A percentile compares a stretch with the other conserved stretches of the same genome.
These are phyloP conservation scores for Xerocomellus intermedius DNA, from an alignment of 768 basidiomycete species.

Conservation along the genomic window DNA sequence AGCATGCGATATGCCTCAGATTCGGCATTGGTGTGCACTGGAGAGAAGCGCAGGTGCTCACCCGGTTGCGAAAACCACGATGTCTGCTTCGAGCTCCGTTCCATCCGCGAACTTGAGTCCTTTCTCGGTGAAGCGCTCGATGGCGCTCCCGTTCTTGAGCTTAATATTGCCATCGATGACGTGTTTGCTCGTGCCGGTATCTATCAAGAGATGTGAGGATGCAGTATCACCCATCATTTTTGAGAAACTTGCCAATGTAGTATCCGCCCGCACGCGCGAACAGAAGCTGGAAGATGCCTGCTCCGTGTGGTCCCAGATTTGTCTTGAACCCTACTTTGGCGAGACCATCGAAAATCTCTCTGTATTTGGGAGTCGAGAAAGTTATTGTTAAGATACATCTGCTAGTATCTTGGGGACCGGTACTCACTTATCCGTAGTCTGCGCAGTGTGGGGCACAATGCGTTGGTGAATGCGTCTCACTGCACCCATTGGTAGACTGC, in stretches of 20 bases:
- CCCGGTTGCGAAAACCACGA: constrained; percentile 35
- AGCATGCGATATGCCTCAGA: background rate
- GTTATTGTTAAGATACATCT: background rate
- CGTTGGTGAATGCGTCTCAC: constrained; percentile 23
- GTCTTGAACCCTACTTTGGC: constrained; percentile 39
- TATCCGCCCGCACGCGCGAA: constrained; percentile 37
- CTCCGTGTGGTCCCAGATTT: constrained; percentile 33
- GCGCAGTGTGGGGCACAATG: constrained; percentile 9
- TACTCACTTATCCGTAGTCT: constrained; percentile 29
- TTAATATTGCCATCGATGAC: constrained; percentile 50
- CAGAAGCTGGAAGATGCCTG: constrained; percentile 33
- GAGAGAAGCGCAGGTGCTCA: background rate
- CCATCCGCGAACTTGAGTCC: constrained; percentile 33
- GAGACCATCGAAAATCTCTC: constrained; percentile 38
- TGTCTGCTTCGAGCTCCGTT: constrained; percentile 31
- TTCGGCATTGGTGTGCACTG: too few relatives aligned
- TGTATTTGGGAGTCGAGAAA: constrained; percentile 7
- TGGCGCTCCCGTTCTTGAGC: constrained; percentile 43
- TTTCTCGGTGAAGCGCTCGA: constrained; percentile 31
- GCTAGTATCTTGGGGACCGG: too few relatives aligned
- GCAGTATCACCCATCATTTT: too few relatives aligned
- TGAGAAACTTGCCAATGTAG: constrained; percentile 34
- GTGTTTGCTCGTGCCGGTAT: constrained; percentile 42
- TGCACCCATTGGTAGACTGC: constrained; percentile 16
- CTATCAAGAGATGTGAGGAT: constrained; percentile 8